These are phyloP conservation scores for Loxodes magnus DNA, from an alignment of 73 alveolate genomes.

Conservation along the genomic window DNA sequence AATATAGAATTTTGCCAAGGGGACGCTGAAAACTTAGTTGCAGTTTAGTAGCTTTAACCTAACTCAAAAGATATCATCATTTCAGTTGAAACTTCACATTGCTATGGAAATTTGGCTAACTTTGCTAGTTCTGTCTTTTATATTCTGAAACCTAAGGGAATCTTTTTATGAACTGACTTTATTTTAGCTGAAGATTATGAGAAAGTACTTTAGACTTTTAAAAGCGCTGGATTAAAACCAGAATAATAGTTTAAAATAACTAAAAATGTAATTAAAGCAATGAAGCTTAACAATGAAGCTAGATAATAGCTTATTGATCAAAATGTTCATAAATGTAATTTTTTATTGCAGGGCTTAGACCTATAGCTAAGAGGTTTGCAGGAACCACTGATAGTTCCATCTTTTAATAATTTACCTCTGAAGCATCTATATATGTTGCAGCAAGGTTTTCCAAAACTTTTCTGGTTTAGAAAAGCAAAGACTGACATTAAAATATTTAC, in stretches of 20 bases:
- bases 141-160: constrained; percentile 47
- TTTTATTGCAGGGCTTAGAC: constrained; percentile 7
- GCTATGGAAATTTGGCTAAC: constrained; percentile 55
- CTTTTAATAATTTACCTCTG: too few relatives aligned
- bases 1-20: constrained; percentile 22
- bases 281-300: constrained; percentile 20
- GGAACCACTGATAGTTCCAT: too few relatives aligned
- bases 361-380: constrained; percentile 15
- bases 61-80: constrained; percentile 39
- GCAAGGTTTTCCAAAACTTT: too few relatives aligned
- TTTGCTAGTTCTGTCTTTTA: constrained; percentile 38
- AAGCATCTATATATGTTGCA: too few relatives aligned
- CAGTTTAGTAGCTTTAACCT: constrained; percentile 12
- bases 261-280: constrained; percentile 24
- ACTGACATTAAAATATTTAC: too few relatives aligned
- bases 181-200: constrained; percentile 23
- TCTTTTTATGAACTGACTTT: constrained; percentile 59
- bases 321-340: constrained; percentile 14
- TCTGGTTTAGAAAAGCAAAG: too few relatives aligned
- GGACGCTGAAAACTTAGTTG: constrained; percentile 52
- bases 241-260: constrained; percentile 20
- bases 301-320: constrained; percentile 15
- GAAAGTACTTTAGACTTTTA: constrained; percentile 12
- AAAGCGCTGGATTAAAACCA: neutral
- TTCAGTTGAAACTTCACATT: constrained; percentile 68